Evolutionary conservation across 2,329 filamentous ascomycete genomes (phyloP), one percentile per base, ranked within the genome.

Genomic region (Curvularia spicifera): DNA sequence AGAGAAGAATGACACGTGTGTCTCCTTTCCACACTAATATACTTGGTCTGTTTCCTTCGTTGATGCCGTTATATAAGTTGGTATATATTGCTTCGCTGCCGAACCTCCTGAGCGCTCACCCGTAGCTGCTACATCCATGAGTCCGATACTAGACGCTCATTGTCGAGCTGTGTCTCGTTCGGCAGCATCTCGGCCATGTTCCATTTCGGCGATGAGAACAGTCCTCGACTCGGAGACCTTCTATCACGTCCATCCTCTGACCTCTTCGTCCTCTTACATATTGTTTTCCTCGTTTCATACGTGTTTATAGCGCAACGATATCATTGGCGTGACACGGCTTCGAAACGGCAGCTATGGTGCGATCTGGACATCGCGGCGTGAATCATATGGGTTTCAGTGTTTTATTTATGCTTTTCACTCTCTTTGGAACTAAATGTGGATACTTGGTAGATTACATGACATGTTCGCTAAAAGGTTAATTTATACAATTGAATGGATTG

Each of bases 301-400:
- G 28, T 51, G 37, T 33, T 43, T 22, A 33, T 31, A 51, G 28
- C 39, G 49, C 39, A 51, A 43, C 39, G 49, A 51, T 35, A 51
- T 51, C 39, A 51, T 43, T 44, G 49, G 49, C 18, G 33, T 49
- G 46, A 35, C 15, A 35, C 22, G 46, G 46, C 9, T 18, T 39
- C 20, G 18, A 44, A 44, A 44, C 42, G 33, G n/a, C 31, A 35
- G 22, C n/a, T 51, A 15, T 33, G 43, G 37, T 22, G 49, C 39
- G 20, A 42, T 51, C 39, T 43, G 39, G 49, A 39, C 49, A 51
- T 43, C 12, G 13, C 37, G 28, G 26, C 28, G 37, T 28, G 28
- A 42, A 33, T 15, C 20, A 20, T 26, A 39, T 1, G 33, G 47
- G 15, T 28, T 40, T 28, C 20, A 13, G 26, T 46, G 18, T 22